Base-by-base conservation (phyloP, 2,329 filamentous ascomycete genomes). In the Trichophyton mentagrophytes region DNA sequence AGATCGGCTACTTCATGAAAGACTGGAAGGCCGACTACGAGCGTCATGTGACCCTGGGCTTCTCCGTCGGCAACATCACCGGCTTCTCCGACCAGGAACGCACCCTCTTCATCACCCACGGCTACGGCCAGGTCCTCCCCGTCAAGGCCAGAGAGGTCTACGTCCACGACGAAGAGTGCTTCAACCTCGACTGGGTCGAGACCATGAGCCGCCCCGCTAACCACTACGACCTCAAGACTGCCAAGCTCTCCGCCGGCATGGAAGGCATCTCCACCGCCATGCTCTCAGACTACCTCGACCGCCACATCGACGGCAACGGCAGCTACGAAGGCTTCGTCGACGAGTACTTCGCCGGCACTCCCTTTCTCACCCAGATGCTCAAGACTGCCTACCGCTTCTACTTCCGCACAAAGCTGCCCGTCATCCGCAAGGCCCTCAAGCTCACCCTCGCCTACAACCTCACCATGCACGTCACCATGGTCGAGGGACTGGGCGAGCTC, bases 1-100 rank as follows among this genome's bases (percentile, higher is more conserved):
- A 97, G 69, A 95, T 97, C 69, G 89, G 85, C 49, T 96, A 95
- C 76, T 97, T 97, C 80, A 93, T 96, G 89, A 96, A 96, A 80
- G 92, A 96, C 75, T 97, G 91, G 91, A 95, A 92, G 77, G 91
- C 90, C 51, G 92, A 97, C 73, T 96, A 93, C 69, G 90, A 96
- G 77, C 87, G 90, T 67, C 91, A 96, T 72, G 83, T 93, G 67
- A 88, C 84, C 65, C 84, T 89, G 61, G 89, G 89, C 60, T 90
- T 96, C 71, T 95, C 90, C 1, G 87, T 96, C 57, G 91, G 88
- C 75, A 96, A 96, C 71, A 93, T 96, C 78, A 96, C 95, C 79
- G 91, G 91, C 36, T 86, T 85, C 73, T 83, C 82, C 15, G 77
- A 81, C 30, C 74, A 79, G 17, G 83, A 85, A 69, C 78, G 81